Evolutionary conservation across 2,329 filamentous ascomycete genomes (phyloP).

Genomic region (Colletotrichum brevisporum): DNA sequence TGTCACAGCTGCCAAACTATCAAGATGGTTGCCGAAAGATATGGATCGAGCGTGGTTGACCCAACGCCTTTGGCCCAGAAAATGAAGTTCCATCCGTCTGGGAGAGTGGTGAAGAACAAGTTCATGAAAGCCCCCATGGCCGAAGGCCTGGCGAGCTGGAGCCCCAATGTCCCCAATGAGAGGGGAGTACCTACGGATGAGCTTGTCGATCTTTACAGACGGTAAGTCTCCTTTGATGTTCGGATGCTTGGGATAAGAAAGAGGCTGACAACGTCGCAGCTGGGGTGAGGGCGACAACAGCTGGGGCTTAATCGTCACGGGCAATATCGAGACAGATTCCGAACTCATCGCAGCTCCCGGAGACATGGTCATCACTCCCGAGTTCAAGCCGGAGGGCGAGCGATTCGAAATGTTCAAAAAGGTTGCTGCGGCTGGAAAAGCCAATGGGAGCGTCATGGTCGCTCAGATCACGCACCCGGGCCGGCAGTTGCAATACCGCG

Average conservation of each 20-base stretch:
- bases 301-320: conserved; percentile 70
- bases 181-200: conserved; percentile 59
- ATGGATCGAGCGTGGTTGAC: background rate
- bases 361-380: conserved; percentile 71
- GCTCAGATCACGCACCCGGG: conserved; percentile 76
- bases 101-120: conserved; percentile 64
- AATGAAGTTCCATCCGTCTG: background rate
- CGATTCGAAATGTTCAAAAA: conserved; percentile 74
- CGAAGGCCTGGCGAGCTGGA: conserved; percentile 74
- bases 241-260: background rate
- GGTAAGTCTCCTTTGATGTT: conserved; percentile 42
- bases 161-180: conserved; percentile 63
- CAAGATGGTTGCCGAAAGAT: background rate
- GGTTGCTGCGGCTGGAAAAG: conserved; percentile 68
- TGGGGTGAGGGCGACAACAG: conserved; percentile 69
- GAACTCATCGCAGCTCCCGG: conserved; percentile 70
- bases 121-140: conserved; percentile 79
- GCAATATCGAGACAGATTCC: conserved; percentile 76
- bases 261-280: conserved; percentile 10
- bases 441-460: conserved; percentile 71
- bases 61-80: background rate
- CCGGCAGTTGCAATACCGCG: conserved; percentile 59
- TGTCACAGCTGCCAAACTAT: background rate
- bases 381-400: conserved; percentile 64
- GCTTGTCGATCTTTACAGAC: conserved; percentile 68